Evolutionary conservation across 257 asterid genomes (phyloP).

Genomic region (Marsdenia floribunda): DNA sequence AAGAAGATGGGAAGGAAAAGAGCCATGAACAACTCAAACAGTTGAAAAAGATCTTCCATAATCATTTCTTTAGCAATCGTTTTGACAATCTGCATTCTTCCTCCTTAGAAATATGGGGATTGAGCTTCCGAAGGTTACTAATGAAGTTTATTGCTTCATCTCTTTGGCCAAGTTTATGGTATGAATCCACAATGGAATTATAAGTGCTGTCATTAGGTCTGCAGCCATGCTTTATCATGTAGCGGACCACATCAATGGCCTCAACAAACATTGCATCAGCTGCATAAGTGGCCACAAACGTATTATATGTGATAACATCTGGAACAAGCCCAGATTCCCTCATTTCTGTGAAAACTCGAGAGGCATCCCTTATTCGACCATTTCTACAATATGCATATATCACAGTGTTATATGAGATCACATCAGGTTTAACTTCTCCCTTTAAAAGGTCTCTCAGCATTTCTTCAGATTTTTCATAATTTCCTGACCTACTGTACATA

Average conservation of each 20-base stretch:
- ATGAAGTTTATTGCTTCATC: conserved; percentile 77
- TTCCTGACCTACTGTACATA: conserved; percentile 69
- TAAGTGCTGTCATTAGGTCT: conserved; percentile 80
- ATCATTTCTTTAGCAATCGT: conserved; percentile 46
- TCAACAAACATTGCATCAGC: conserved; percentile 71
- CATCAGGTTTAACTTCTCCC: conserved; percentile 65
- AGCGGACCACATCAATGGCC: conserved; percentile 68
- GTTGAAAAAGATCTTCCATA: neutral
- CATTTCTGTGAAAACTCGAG: conserved; percentile 69
- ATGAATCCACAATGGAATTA: conserved; percentile 73
- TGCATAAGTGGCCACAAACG: conserved; percentile 70
- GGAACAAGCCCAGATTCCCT: conserved; percentile 53
- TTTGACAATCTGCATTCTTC: conserved; percentile 56
- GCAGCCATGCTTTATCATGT: conserved; percentile 82
- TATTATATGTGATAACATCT: conserved; percentile 76
- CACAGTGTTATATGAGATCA: conserved; percentile 75
- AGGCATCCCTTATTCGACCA: conserved; percentile 71
- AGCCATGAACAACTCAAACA: neutral
- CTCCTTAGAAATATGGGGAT: conserved; percentile 66
- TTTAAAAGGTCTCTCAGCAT: conserved; percentile 55
- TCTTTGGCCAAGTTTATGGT: conserved; percentile 52
- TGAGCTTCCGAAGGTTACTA: conserved; percentile 47
- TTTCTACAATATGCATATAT: conserved; percentile 84
- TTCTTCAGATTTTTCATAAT: conserved; percentile 67
- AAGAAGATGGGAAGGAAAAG: neutral